Evolutionary conservation across 176 grass and related monocot species (phyloP), one percentile per base, ranked within the genome.

Genomic region (Triticum aestivum): DNA sequence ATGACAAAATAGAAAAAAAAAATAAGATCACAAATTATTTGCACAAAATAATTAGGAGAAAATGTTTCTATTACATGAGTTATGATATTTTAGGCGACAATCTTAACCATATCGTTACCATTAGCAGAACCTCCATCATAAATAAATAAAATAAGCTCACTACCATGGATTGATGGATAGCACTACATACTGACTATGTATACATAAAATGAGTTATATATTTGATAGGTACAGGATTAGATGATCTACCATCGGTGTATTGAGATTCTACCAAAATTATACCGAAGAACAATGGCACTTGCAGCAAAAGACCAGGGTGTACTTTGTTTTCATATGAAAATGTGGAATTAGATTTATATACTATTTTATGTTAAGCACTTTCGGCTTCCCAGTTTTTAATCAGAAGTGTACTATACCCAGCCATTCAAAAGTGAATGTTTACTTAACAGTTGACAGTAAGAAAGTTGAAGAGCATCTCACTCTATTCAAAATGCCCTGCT

Each of bases 191-290:
- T 69, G 52, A 79, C 6, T 38, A 65, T 58, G 20, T 72, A 21
- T 17, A 65, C 8, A 39, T n/a, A 69, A 76, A 85, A 30, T 12
- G 37, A 17, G 6, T 63, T 11, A 21, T 5, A 21, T 5, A 23
- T 52, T 84, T 42, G 2, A 33, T 73, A 83, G 52, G 34, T 84
- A 13, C 20, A 68, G 44, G 29, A 37, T 75, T 52, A 23, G 45
- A 71, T 70, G 29, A 77, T 86, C 37, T 30, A 86, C 21, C 20
- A 75, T 29, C 6, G 44, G 9, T 35, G 32, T 74, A 67, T 69
- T 17, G 18, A 80, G 33, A 73, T 42, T 73, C 42, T 58, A 82
- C 69, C 26, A 81, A 81, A 69, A 69, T 68, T 59, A 42, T 49
- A 83, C 37, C 24, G 2, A 47, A 3, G 18, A 77, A 45, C 56